Base-by-base conservation (phyloP, 176 grass and related monocot genomes). In the Oryza longistaminata region DNA sequence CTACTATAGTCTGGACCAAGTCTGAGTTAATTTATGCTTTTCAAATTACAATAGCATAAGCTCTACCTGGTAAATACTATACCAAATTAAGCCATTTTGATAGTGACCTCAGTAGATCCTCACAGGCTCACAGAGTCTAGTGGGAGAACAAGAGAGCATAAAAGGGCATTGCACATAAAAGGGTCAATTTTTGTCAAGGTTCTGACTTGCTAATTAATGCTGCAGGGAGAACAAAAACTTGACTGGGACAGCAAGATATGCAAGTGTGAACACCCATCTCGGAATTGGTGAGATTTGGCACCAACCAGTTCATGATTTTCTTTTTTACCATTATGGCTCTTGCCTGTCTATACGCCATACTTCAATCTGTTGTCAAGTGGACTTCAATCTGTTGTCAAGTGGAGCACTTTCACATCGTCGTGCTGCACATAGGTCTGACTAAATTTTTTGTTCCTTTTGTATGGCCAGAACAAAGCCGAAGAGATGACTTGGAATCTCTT, bases 401-500 rank as follows among this genome's bases (percentile, higher is more conserved):
- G 68, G 21, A 64, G 29, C 0, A 9, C 42, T 2, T 10, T 42
- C 71, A 31, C 27, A 74, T 82, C 26, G 50, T 79, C 84, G 40
- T 10, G 12, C 48, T 71, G 42, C 49, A 29, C 27, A 80, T 4
- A 64, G 67, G 21, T 85, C 69, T 68, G 27, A 16, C 53, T 48
- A 75, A 9, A 33, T 25, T 1, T 86, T 55, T 70, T 74, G 14
- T 48, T 84, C 1, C 60, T 71, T 70, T 83, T 66, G 27, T 45
- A 43, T 82, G 14, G 43, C 55, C 73, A 99, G 97, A 99, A 86
- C 97, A 99, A 99, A 99, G 97, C 79, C 71, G 97, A 86, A 96
- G 97, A 61, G 97, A 99, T 85, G 97, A 99, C 80, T 88, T 99
- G 82, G 97, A 99, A 81, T 99, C 93, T 81, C 97, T 99, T 88